Base-by-base conservation (phyloP, 2,329 filamentous ascomycete genomes). In the Verticillium nubilum region DNA sequence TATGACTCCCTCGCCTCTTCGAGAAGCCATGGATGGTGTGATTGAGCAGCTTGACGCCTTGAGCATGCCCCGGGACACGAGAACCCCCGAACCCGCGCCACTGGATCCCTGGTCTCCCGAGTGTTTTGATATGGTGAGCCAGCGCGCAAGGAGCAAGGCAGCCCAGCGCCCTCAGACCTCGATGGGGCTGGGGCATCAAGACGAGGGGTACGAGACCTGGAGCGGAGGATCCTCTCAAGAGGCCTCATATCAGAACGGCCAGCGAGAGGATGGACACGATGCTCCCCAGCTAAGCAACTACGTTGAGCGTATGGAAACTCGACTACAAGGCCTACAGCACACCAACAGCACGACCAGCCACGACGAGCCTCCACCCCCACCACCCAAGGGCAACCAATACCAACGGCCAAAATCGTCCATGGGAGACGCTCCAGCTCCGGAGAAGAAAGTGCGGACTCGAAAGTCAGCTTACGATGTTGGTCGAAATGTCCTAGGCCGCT, bases 21-120 rank as follows among this genome's bases (percentile, higher is more conserved):
- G 95, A 61, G 92, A 93, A 72, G 95, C 95, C 1, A 99, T 99
- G 92, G 94, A 98, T 69, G 94, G 96, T 73, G 93, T 99, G 4
- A 97, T 98, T 86, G 92, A 95, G 65, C 96, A 95, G 59, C 76
- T 99, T 52, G 89, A 96, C 69, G 92, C 93, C 61, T 91, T 99
- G 80, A 88, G 88, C 19, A 79, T 88, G 66, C 78, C 84, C 50
- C 81, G 82, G 59, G 76, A 81, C 25, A 79, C 63, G 67, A 81
- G 84, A 33, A 81, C 83, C 28, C 81, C 85, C 1, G 80, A 85
- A 50, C 77, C 25, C 10, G 35, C 82, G 0, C 78, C 84, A 0
- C 74, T 86, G 9, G 86, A 92, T 68, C 88, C 92, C 4, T 99
- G 95, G 95, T 95, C 92, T 0, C 92, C 92, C 0, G 93, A 97